A percentile compares a stretch with the other conserved stretches of the same genome.
Conservation (phyloP, 164 flowering plant species). For the Kalanchoe fedtschenkoi region DNA sequence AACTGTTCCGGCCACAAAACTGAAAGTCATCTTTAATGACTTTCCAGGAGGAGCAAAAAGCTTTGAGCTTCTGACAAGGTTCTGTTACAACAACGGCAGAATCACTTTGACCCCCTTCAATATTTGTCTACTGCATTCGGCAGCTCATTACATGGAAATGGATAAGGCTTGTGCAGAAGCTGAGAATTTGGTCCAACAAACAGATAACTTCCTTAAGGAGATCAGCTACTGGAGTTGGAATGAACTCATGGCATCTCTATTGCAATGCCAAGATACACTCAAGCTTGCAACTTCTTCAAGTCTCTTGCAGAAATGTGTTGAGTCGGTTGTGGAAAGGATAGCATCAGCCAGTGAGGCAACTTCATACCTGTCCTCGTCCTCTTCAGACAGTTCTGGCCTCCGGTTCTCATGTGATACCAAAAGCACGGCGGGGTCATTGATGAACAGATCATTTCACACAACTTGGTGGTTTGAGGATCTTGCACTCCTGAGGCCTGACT, state of each 20-base stretch:
- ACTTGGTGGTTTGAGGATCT: constrained; percentile 83
- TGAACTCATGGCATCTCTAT: constrained; percentile 38
- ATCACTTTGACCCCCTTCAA: constrained; percentile 32
- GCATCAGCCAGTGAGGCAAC: neutral
- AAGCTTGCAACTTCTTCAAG: constrained; percentile 18
- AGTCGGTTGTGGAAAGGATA: constrained; percentile 9
- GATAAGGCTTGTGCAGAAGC: constrained; percentile 10
- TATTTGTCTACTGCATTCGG: constrained; percentile 23
- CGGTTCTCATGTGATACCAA: constrained; percentile 43
- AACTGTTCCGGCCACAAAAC: constrained; percentile 6
- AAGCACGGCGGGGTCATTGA: constrained; percentile 33
- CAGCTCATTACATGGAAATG: constrained; percentile 53
- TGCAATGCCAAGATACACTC: constrained; percentile 28
- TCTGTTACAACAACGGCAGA: constrained; percentile 45
- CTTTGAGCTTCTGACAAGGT: constrained; percentile 54
- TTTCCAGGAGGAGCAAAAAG: constrained; percentile 60
- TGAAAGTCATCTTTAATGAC: constrained; percentile 39
- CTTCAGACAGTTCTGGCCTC: constrained; percentile 31
- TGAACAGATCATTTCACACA: constrained; percentile 14
- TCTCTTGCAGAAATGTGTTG: constrained; percentile 24
- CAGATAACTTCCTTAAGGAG: constrained; percentile 32
- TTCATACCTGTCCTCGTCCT: constrained; percentile 26
- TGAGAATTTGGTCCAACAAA: constrained; percentile 25
- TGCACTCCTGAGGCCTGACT: constrained; percentile 20
- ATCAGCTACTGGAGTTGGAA: constrained; percentile 46